Evolutionary conservation across 2,329 filamentous ascomycete species (phyloP), one percentile per base, ranked within the genome.

Genomic region (Pseudofabraea citricarpa): DNA sequence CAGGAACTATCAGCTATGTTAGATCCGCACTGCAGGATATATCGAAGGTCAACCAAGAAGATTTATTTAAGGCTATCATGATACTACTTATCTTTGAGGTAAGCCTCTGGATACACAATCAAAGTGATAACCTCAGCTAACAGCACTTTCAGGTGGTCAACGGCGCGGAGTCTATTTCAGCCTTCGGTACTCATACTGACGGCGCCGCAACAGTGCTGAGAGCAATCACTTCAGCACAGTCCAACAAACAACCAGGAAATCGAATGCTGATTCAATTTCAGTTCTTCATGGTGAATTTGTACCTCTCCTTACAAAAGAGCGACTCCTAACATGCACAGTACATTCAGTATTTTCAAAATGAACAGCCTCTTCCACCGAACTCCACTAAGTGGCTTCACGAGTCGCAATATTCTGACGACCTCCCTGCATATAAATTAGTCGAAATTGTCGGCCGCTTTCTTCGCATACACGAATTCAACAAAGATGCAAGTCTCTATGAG

Each of bases 81-180:
- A 69, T 77, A 24, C 63, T 78, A 6, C 69, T 72, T 36, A 69
- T 72, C 5, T 78, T 74, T 49, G 74, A 78, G 56, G 55, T 57
- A 41, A 51, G 47, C 46, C 4, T 6, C 6, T 15, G 16, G 27
- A n/a, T 10, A 12, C 7, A 8, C 6, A 10, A 35, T 24, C 6
- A 4, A 20, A 19, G 6, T 38, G 19, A 8, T 3, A 10, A 12
- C 9, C 33, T 5, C 23, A n/a, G 16, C 41, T 40, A n/a, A 40
- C 26, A 6, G 27, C 2, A 12, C 10, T 19, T 47, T 8, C 32
- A 53, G 47, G 33, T 49, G 12, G 49, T 48, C 15, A 54, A 46
- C 33, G 41, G 46, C 15, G 40, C 46, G 8, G 20, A 27, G 29
- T 15, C 31, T 37, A 18, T 19, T 8, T 29, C 19, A 12, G 40